Evolutionary conservation across 306 rosid species (phyloP).

Genomic region (Sechiopsis laciniata): DNA sequence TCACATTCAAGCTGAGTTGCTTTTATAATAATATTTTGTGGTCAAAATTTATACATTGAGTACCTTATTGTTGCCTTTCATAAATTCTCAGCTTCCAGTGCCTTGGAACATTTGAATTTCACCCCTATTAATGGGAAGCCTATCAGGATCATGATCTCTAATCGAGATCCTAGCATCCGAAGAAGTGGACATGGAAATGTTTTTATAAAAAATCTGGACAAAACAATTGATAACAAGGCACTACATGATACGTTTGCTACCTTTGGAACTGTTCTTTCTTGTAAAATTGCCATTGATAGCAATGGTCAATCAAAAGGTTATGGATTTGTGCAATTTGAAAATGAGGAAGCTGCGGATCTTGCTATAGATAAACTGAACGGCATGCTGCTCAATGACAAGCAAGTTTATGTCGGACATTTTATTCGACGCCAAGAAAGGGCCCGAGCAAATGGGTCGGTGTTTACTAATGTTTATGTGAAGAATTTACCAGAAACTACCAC

Average conservation of each 20-base stretch:
- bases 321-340: constrained; percentile 77
- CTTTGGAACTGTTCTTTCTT: constrained; percentile 75
- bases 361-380: constrained; percentile 63
- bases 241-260: constrained; percentile 64
- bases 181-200: constrained; percentile 76
- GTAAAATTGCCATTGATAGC: constrained; percentile 64
- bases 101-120: constrained; percentile 54
- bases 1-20: neutral
- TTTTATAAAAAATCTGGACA: constrained; percentile 70
- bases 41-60: neutral
- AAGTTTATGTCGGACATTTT: constrained; percentile 59
- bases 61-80: neutral
- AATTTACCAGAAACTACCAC: constrained; percentile 48
- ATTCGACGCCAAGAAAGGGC: constrained; percentile 54
- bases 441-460: constrained; percentile 39
- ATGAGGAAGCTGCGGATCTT: constrained; percentile 51
- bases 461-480: constrained; percentile 73
- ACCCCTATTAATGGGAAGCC: constrained; percentile 64
- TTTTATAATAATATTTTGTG: neutral
- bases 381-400: constrained; percentile 67
- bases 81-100: constrained; percentile 47
- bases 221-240: constrained; percentile 69
- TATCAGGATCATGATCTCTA: constrained; percentile 78
- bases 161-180: constrained; percentile 71
- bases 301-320: constrained; percentile 71